phyloP scores from a whole-genome alignment of 176 grass and related monocot genomes.

The Carex scoparia region DNA sequence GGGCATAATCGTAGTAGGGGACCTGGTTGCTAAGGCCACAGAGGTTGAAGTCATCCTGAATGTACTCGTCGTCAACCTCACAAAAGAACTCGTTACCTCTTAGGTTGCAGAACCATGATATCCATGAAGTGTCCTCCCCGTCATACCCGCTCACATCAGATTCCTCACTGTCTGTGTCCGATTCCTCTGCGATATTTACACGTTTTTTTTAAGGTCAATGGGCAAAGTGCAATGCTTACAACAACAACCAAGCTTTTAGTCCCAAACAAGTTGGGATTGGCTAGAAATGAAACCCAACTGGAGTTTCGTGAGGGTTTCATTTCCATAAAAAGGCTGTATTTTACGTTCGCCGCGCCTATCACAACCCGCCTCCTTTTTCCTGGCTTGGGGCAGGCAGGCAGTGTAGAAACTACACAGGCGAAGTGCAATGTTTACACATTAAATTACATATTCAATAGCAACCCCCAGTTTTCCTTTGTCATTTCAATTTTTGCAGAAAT shows the following conservation, averaged over 20 bases:
- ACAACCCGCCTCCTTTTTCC: too few species aligned
- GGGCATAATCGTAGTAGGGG: constrained; percentile 93
- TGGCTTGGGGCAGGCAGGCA: too few species aligned
- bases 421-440: constrained; percentile 18
- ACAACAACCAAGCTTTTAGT: too few species aligned
- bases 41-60: constrained; percentile 97
- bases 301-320: too few species aligned
- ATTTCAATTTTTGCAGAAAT: neutral
- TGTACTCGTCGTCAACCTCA: constrained; percentile 94
- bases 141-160: constrained; percentile 91
- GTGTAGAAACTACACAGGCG: too few species aligned
- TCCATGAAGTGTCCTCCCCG: constrained; percentile 91
- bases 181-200: constrained; percentile 48
- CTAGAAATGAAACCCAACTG: too few species aligned
- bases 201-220: neutral
- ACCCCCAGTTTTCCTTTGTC: neutral
- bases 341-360: too few species aligned
- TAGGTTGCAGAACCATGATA: constrained; percentile 91
- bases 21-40: constrained; percentile 93
- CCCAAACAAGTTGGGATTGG: too few species aligned
- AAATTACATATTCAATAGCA: neutral
- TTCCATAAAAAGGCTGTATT: too few species aligned
- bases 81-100: constrained; percentile 96
- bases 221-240: constrained; percentile 13
- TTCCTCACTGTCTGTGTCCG: constrained; percentile 77